Base-by-base conservation (phyloP, 2,329 filamentous ascomycete species). In the Apiospora sp. region DNA sequence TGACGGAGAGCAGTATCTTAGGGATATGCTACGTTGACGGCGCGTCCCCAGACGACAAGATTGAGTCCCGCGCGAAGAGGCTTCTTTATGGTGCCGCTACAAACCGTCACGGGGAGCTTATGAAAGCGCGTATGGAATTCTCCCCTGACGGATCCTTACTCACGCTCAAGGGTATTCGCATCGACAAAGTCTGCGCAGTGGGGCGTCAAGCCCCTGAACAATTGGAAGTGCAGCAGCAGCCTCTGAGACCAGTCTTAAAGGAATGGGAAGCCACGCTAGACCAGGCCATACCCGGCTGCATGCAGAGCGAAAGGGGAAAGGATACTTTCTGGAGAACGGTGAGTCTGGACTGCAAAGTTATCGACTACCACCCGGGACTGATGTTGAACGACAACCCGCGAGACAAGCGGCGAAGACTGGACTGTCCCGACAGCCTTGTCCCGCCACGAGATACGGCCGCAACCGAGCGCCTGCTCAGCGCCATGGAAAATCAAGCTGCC, bases 71-170 rank as follows among this genome's bases (percentile, higher is more conserved):
- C 48, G 48, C 8, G 48, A 6, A 10, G 24, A n/a, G 48, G n/a
- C 48, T 51, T 51, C n/a, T 51, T 51, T 51, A 24, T 27, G n/a
- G 48, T 51, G 48, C 48, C 7, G 48, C 48, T 51, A 10, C 8
- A 27, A 51, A 27, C 6, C 48, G n/a, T 8, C 48, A 51, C n/a
- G 48, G 48, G n/a, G 12, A 13, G 48, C n/a, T 51, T 27, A 13
- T 51, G 48, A 51, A 51, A 51, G 48, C 48, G n/a, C 48, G n/a
- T n/a, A 51, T 51, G 48, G 48, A 51, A n/a, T 51, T 51, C 14
- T 51, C 48, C n/a, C 48, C n/a, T 51, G 48, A 51, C n/a, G 48
- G n/a, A 51, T 51, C n/a, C 12, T 51, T 51, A 51, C n/a, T 51
- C 48, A 51, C 48, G 48, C 48, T 51, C 48, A 24, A 51, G 48